Percentiles rank a stretch among this genome's conserved stretches.
Evolutionary conservation across 2,329 filamentous ascomycete species (phyloP).

Genomic region (Blastomyces parvus): DNA sequence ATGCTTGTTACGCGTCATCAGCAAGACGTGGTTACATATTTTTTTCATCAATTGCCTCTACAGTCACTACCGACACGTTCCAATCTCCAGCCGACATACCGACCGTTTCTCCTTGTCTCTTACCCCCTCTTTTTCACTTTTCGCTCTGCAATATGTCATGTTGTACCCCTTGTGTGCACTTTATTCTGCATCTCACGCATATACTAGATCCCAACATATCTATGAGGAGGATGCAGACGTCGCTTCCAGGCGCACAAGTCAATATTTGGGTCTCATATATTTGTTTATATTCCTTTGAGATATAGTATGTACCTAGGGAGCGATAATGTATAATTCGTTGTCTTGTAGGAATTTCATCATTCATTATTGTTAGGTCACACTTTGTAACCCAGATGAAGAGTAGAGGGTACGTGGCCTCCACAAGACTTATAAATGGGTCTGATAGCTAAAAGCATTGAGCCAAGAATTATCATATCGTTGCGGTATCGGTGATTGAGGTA

Average conservation of each 20-base stretch:
- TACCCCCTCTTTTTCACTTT: neutral
- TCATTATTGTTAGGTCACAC: neutral
- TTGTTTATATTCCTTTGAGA: neutral
- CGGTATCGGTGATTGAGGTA: neutral
- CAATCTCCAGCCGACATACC: neutral
- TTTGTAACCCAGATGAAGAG: neutral
- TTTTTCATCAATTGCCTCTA: neutral
- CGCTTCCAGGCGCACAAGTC: neutral
- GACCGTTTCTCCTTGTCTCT: neutral
- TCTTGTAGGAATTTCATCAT: neutral
- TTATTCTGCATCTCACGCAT: neutral
- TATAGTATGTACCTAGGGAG: neutral
- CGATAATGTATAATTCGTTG: neutral
- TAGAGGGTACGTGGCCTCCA: neutral
- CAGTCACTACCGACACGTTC: neutral
- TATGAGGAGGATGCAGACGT: neutral
- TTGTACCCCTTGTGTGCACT: neutral
- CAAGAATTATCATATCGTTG: neutral
- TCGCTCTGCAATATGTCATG: neutral
- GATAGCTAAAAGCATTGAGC: neutral
- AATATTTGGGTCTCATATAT: neutral
- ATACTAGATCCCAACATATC: neutral
- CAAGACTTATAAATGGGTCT: neutral
- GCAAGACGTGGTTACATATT: neutral
- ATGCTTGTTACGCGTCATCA: neutral